Conservation (phyloP, 495 filamentous ascomycete species). For the Lasiosphaeria hispida region DNA sequence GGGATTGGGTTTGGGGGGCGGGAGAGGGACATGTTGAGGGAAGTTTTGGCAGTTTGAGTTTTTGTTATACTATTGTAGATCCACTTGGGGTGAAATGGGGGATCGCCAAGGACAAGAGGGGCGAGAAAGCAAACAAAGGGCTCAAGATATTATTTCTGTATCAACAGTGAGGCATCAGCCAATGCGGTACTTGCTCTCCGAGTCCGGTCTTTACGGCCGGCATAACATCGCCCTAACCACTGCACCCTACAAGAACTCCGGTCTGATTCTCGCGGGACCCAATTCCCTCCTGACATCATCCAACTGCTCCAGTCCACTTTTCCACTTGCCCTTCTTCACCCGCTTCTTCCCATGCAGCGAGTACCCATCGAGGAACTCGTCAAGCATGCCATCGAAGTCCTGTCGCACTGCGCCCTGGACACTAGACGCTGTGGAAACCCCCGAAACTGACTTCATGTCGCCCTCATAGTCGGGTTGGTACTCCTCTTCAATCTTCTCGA, state of each 20-base stretch:
- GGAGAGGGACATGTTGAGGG: constrained; percentile 24
- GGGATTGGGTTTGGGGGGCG: constrained; percentile 52
- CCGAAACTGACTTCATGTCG: constrained; percentile 49
- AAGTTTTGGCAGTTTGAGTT: constrained; percentile 15
- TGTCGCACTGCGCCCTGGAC: constrained; percentile 56
- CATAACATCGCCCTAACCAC: neutral
- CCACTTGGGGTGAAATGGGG: too few relatives aligned
- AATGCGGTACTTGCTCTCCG: too few relatives aligned
- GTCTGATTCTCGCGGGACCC: constrained; percentile 60
- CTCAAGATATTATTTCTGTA: too few relatives aligned
- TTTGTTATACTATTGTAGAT: neutral
- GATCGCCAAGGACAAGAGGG: too few relatives aligned
- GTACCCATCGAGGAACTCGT: constrained; percentile 84
- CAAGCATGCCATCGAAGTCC: constrained; percentile 86
- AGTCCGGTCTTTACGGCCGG: neutral
- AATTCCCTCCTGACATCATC: constrained; percentile 84
- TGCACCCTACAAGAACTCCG: constrained; percentile 1
- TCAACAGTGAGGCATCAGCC: too few relatives aligned
- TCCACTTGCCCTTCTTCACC: constrained; percentile 78
- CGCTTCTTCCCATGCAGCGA: constrained; percentile 74
- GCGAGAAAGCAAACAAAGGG: too few relatives aligned
- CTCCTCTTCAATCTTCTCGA: constrained; percentile 83
- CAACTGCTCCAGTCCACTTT: constrained; percentile 79
- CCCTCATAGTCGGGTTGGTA: constrained; percentile 73
- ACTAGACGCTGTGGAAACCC: constrained; percentile 47